Base-by-base conservation (phyloP, 495 filamentous ascomycete genomes). In the Hypoxylon fragiforme region DNA sequence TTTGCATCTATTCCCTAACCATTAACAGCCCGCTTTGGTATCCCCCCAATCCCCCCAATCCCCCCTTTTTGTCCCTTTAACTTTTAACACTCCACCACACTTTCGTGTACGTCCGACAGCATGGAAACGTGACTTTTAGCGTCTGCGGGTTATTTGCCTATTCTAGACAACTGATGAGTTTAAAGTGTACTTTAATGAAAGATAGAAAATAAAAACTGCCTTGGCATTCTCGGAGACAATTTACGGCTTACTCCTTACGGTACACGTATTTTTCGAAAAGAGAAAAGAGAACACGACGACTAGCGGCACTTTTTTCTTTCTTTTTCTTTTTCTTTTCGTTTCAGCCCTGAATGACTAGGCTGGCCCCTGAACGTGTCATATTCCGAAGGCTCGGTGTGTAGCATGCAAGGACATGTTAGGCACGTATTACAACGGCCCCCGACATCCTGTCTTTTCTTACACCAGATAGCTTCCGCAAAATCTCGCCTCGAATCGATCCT, bases 101-200 rank as follows among this genome's bases (percentile, higher is more conserved):
- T 13, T 35, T 18, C 8, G 31, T 14, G n/a, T 40, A 15, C 11
- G 6, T n/a, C n/a, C n/a, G n/a, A n/a, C n/a, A n/a, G n/a, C n/a
- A n/a, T 22, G 11, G 35, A 56, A 56, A 56, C 58, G 58, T 62
- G 58, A 62, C 52, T 46, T 35, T 37, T 40, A 13, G 21, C 52
- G 22, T 7, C 58, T 62, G 58, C 52, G 51, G 58, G 47, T 56
- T 62, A 62, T 62, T 62, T 56, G 58, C 58, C 58, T 56, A 42
- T 62, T 56, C 51, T 47, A 35, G 43, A 43, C 32, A 37, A 4
- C 42, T 41, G 14, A 44, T 20, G 43, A 53, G 41, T 30, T 50
- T 24, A 1, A n/a, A n/a, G 22, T 37, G 12, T 35, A n/a, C 18
- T 56, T 38, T 31, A 55, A 62, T 44, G 37, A 51, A 12, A 39